These are phyloP conservation scores for Candida chauliodis DNA, from an alignment of 805 yeast species.

Conservation along the genomic window DNA sequence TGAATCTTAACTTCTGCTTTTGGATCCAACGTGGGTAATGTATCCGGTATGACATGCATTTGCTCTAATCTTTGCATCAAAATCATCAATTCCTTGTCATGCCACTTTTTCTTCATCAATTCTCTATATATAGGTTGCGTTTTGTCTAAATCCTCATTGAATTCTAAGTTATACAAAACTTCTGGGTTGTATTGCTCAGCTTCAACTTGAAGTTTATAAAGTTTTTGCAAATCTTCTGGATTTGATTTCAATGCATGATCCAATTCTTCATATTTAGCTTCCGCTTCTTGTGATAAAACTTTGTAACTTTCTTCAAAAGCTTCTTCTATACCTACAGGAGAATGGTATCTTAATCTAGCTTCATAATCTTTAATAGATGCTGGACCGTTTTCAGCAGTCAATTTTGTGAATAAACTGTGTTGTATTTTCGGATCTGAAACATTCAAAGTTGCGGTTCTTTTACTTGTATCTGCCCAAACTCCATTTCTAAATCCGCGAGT, in stretches of 20 bases:
- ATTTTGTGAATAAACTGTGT: constrained; percentile 21
- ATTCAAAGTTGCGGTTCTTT: constrained; percentile 27
- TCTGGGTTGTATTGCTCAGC: constrained; percentile 84
- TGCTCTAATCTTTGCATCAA: constrained; percentile 91
- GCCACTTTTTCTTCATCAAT: constrained; percentile 70
- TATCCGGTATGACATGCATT: constrained; percentile 84
- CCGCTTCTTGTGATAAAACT: constrained; percentile 49
- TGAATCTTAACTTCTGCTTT: constrained; percentile 68
- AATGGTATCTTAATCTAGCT: constrained; percentile 50
- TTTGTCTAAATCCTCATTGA: constrained; percentile 53
- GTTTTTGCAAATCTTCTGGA: constrained; percentile 11
- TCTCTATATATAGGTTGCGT: constrained; percentile 77
- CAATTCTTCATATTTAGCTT: constrained; percentile 35
- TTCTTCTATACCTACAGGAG: constrained; percentile 69
- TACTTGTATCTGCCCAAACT: constrained; percentile 32
- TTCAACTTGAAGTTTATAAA: constrained; percentile 38
- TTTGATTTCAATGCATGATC: constrained; percentile 11
- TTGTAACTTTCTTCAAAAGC: constrained; percentile 70
- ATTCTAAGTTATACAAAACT: constrained; percentile 65
- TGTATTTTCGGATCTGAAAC: constrained; percentile 18
- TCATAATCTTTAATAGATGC: constrained; percentile 43
- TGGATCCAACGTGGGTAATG: constrained; percentile 85
- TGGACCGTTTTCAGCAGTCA: constrained; percentile 43
- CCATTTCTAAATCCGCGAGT: constrained; percentile 2
- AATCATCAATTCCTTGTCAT: constrained; percentile 62